A percentile compares a stretch with the other conserved stretches of the same genome.
phyloP scores from a whole-genome alignment of 2,329 filamentous ascomycete species.

The Dactylellina sp. region DNA sequence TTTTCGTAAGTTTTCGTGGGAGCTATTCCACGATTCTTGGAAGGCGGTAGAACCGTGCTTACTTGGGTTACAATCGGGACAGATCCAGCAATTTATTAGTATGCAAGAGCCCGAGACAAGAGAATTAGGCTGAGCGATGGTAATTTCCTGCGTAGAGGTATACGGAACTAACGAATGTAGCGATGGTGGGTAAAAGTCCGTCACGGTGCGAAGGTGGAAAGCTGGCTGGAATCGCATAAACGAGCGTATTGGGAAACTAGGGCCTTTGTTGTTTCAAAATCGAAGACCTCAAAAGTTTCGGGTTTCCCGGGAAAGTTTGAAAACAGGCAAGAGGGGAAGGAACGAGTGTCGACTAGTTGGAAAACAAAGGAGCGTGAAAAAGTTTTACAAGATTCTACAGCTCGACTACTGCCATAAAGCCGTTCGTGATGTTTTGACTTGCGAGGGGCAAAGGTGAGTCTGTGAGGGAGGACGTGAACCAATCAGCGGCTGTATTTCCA shows the following conservation, averaged over 20 bases:
- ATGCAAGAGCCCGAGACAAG: slow-evolving; percentile 54
- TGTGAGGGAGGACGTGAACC: slow-evolving; percentile 15
- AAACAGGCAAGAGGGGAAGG: slow-evolving; percentile 35
- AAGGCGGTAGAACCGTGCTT: slow-evolving; percentile 33
- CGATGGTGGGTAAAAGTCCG: slow-evolving; percentile 28
- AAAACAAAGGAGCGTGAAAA: slow-evolving; percentile 39
- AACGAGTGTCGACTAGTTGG: slow-evolving; percentile 53
- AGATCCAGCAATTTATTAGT: slow-evolving; percentile 38
- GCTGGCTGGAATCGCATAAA: slow-evolving; percentile 43
- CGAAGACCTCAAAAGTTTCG: slow-evolving; percentile 41
- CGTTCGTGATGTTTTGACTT: slow-evolving; percentile 29
- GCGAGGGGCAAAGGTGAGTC: slow-evolving; percentile 16
- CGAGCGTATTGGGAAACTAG: slow-evolving; percentile 53
- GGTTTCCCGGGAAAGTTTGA: slow-evolving; percentile 30
- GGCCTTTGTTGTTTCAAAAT: slow-evolving; percentile 40
- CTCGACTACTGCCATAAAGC: slow-evolving; percentile 46
- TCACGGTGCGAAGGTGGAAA: slow-evolving; percentile 27
- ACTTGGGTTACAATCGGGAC: slow-evolving; percentile 28
- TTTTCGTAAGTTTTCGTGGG: slow-evolving; percentile 13
- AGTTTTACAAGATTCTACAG: slow-evolving; percentile 30
- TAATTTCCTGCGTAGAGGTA: slow-evolving; percentile 42
- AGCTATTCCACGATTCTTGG: slow-evolving; percentile 32
- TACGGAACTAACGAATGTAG: slow-evolving; percentile 28
- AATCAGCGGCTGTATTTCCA: slow-evolving; percentile 29
- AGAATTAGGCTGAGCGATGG: slow-evolving; percentile 26